Evolutionary conservation across 768 basidiomycete species (phyloP).

Genomic region (Hydnomerulius pinastri): DNA sequence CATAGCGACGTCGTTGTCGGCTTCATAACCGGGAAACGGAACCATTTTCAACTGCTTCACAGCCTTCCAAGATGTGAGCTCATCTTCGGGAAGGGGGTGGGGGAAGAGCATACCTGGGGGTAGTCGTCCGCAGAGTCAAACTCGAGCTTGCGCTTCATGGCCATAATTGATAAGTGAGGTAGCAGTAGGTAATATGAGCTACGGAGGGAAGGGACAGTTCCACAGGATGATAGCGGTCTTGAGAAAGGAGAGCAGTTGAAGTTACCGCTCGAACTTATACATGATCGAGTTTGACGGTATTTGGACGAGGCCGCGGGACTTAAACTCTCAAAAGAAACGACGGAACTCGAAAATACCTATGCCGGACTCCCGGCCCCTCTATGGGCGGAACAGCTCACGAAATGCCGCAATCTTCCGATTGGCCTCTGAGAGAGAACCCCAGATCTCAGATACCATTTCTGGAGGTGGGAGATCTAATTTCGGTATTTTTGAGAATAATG

Average conservation of each 20-base stretch:
- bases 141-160: slow-evolving; percentile 76
- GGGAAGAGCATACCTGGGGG: slow-evolving; percentile 43
- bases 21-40: slow-evolving; percentile 68
- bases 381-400: not conserved
- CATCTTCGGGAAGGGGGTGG: slow-evolving; percentile 19
- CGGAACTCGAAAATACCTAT: slow-evolving; percentile 20
- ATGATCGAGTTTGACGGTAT: slow-evolving; percentile 24
- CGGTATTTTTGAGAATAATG: slow-evolving; percentile 4
- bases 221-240: slow-evolving; percentile 20
- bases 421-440: slow-evolving; percentile 13
- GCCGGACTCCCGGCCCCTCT: slow-evolving; percentile 17
- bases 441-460: slow-evolving; percentile 4
- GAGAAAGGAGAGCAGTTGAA: slow-evolving; percentile 21
- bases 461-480: slow-evolving; percentile 8
- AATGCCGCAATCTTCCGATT: slow-evolving; percentile 30
- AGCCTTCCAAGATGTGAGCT: slow-evolving; percentile 38
- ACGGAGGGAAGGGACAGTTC: slow-evolving; percentile 3
- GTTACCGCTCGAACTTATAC: slow-evolving; percentile 35
- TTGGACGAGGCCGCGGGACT: slow-evolving; percentile 29
- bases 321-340: not conserved
- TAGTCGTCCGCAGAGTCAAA: slow-evolving; percentile 54
- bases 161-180: slow-evolving; percentile 45
- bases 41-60: slow-evolving; percentile 74
- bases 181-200: slow-evolving; percentile 1
- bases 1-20: slow-evolving; percentile 72